A percentile compares a stretch with the other conserved stretches of the same genome.
Evolutionary conservation across 2,329 filamentous ascomycete genomes (phyloP).

Genomic region (Diaporthe capsici): DNA sequence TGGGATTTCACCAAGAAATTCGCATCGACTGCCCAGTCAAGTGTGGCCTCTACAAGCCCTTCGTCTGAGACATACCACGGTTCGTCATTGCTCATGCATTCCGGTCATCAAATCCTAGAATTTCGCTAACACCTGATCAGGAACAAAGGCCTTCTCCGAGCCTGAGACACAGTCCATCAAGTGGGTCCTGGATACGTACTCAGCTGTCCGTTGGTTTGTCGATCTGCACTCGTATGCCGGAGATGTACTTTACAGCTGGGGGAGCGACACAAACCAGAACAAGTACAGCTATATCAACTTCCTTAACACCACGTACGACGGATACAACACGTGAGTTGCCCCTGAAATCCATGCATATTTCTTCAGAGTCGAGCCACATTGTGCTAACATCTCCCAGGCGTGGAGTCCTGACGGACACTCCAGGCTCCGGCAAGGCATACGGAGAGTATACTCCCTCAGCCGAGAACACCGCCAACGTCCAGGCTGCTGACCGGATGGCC

Average conservation of each 20-base stretch:
- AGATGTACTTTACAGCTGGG: constrained; percentile 69
- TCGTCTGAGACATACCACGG: constrained; percentile 65
- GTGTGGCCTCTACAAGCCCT: constrained; percentile 59
- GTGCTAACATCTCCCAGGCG: constrained; percentile 47
- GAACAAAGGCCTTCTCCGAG: constrained; percentile 65
- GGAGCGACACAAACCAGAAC: constrained; percentile 67
- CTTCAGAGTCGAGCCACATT: not conserved
- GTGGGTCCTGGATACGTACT: constrained; percentile 65
- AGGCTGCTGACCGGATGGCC: constrained; percentile 53
- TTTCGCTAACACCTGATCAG: constrained; percentile 3
- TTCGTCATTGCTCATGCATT: not conserved
- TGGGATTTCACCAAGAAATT: constrained; percentile 67
- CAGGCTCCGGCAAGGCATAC: constrained; percentile 52
- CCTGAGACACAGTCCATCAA: constrained; percentile 69
- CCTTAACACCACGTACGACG: constrained; percentile 65
- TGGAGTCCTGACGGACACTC: constrained; percentile 58
- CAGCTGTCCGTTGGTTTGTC: constrained; percentile 68
- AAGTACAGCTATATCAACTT: constrained; percentile 64
- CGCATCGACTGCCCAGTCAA: constrained; percentile 53
- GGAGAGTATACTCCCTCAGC: constrained; percentile 59
- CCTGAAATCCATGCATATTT: constrained; percentile 43
- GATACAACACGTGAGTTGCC: constrained; percentile 41
- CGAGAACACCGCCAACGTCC: constrained; percentile 53
- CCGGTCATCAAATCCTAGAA: not conserved
- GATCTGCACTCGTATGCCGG: constrained; percentile 70